phyloP scores from a whole-genome alignment of 805 yeast species.

The Teunomyces stri region DNA sequence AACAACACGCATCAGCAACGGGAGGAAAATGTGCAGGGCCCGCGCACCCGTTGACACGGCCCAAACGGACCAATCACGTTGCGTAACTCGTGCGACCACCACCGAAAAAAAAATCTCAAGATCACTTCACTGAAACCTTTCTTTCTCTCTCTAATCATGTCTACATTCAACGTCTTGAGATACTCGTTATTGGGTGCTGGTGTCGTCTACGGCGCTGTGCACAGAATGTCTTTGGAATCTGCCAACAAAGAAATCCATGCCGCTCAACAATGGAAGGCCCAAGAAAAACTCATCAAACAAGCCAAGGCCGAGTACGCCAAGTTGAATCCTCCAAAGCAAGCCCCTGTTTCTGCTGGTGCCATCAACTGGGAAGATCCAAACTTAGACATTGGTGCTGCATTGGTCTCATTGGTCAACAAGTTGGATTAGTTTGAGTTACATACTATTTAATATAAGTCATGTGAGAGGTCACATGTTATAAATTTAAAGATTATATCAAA shows the following conservation, averaged over 20 bases:
- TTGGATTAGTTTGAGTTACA: background rate
- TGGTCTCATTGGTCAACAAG: slow-evolving; percentile 63
- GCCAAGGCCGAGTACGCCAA: slow-evolving; percentile 89
- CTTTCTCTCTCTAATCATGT: slow-evolving; percentile 19
- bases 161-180: slow-evolving; percentile 72
- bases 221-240: slow-evolving; percentile 66
- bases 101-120: too few relatives aligned
- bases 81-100: background rate
- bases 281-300: slow-evolving; percentile 74
- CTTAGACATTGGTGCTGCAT: slow-evolving; percentile 74
- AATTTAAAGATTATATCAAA: too few relatives aligned
- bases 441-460: background rate
- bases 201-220: slow-evolving; percentile 81
- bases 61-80: slow-evolving; percentile 3
- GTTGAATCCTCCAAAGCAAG: slow-evolving; percentile 46
- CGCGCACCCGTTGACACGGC: too few relatives aligned
- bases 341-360: slow-evolving; percentile 40
- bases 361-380: slow-evolving; percentile 85
- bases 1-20: too few relatives aligned
- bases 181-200: slow-evolving; percentile 91
- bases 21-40: too few relatives aligned
- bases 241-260: slow-evolving; percentile 59
- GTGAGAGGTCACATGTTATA: background rate
- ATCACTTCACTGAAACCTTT: too few relatives aligned
- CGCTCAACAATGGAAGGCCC: slow-evolving; percentile 55